These are phyloP conservation scores for Micractinium sp. DNA, from an alignment of 139 green algal species.

Conservation along the genomic window DNA sequence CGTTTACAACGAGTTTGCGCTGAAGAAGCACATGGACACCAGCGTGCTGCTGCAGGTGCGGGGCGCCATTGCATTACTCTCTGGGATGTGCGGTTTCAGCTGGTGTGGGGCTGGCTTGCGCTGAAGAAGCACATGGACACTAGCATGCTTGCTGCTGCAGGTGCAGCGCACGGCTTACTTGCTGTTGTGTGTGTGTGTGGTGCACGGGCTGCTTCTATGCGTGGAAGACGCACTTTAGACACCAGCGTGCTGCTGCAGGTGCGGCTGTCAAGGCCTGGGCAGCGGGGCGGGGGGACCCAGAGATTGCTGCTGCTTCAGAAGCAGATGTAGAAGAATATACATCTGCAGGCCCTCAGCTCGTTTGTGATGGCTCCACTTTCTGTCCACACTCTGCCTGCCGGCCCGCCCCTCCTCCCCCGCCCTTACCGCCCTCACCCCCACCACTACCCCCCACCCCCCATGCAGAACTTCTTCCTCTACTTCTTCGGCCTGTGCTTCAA, in stretches of 20 bases:
- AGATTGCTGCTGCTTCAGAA: no score
- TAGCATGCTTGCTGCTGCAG: slow-evolving; percentile 68
- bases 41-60: slow-evolving; percentile 86
- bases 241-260: no score
- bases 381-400: neutral
- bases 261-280: no score
- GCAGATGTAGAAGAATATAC: no score
- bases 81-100: no score
- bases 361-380: neutral
- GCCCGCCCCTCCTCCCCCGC: no score
- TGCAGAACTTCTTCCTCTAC: slow-evolving; percentile 98
- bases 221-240: no score
- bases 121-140: slow-evolving; percentile 98
- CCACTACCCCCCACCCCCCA: neutral
- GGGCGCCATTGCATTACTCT: no score
- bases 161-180: neutral
- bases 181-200: neutral
- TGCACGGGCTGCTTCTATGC: neutral
- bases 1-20: slow-evolving; percentile 95
- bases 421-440: neutral
- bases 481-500: slow-evolving; percentile 70
- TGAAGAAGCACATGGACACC: slow-evolving; percentile 97
- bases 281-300: no score
- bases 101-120: no score
- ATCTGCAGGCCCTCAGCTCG: no score